Base-by-base conservation (phyloP, 495 filamentous ascomycete species). In the Lasiosphaeria hispida region DNA sequence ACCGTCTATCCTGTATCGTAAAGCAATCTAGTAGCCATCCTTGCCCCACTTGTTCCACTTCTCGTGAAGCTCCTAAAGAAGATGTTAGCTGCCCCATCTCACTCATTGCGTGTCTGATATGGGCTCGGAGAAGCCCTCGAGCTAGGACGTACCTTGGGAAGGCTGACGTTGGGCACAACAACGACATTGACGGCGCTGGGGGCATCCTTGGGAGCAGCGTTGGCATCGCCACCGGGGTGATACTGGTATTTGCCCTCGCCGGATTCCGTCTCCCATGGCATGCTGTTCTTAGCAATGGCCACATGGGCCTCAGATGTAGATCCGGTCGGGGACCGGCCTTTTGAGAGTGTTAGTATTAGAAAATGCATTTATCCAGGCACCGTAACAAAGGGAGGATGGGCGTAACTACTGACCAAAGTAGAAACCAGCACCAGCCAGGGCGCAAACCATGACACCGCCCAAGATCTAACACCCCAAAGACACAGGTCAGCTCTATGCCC, bases 41-140 rank as follows among this genome's bases (percentile, higher is more conserved):
- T 97, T 97, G 75, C 93, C 94, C 82, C 87, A 96, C 83, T 98
- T 98, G 85, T 98, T 98, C 83, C 85, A 97, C 72, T 86, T 86
- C 64, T 97, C 94, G 77, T 98, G 94, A 55, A 95, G 83, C 48
- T 83, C 77, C 94, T 96, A 61, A 14, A 53, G 42, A 30, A 15
- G n/a, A 35, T 38, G 43, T 50, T 41, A 55, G 49, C 36, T 30
- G 23, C 2, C 23, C 2, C 23, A 30, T 30, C 23, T 30, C 23
- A 30, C 23, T 30, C 5, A 5, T 30, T 30, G 23, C 23, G 5
- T 30, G 13, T 30, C 7, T 14, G 4, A 13, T 4, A 19, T 37
- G 6, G 10, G 38, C 19, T 11, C 14, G 10, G 17, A n/a, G 18
- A 17, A 14, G 47, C 10, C 19, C 18, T 14, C n/a, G 15, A 19